Conservation (phyloP, 495 filamentous ascomycete genomes). For the Lophiostoma macrostomum region DNA sequence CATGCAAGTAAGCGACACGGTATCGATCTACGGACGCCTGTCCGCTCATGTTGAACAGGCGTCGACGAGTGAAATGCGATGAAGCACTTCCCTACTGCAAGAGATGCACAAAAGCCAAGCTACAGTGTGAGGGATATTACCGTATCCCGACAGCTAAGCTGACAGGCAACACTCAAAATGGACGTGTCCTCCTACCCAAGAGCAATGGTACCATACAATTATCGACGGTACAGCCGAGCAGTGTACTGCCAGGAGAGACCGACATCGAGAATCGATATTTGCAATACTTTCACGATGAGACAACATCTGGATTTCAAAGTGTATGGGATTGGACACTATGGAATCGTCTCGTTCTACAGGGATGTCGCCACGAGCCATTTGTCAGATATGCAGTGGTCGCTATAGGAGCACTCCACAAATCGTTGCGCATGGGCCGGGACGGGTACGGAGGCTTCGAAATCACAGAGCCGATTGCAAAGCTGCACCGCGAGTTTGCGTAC, state of each 20-base stretch:
- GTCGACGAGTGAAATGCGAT: neutral
- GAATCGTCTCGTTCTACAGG: conserved; percentile 14
- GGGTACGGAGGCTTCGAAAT: neutral
- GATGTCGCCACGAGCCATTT: conserved; percentile 14
- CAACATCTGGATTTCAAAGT: conserved; percentile 13
- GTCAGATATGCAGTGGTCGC: conserved; percentile 15
- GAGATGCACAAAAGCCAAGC: neutral
- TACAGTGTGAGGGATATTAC: neutral
- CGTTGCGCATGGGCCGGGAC: conserved; percentile 4
- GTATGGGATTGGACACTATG: conserved; percentile 13
- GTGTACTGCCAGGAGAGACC: conserved; percentile 5
- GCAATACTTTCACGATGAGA: conserved; percentile 10
- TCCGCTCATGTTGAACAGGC: neutral
- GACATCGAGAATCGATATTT: conserved; percentile 16
- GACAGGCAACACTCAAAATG: neutral
- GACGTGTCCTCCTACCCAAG: no score
- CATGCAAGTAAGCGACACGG: neutral
- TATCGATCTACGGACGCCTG: neutral
- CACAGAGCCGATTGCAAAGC: conserved; percentile 2
- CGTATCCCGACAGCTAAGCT: neutral
- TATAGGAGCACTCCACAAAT: conserved; percentile 9
- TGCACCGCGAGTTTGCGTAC: conserved; percentile 13
- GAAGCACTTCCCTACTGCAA: neutral
- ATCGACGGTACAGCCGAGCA: no score
- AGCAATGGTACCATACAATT: no score